Evolutionary conservation across 2,329 filamentous ascomycete species (phyloP), one percentile per base, ranked within the genome.

Genomic region (Neofusicoccum umdonicola): DNA sequence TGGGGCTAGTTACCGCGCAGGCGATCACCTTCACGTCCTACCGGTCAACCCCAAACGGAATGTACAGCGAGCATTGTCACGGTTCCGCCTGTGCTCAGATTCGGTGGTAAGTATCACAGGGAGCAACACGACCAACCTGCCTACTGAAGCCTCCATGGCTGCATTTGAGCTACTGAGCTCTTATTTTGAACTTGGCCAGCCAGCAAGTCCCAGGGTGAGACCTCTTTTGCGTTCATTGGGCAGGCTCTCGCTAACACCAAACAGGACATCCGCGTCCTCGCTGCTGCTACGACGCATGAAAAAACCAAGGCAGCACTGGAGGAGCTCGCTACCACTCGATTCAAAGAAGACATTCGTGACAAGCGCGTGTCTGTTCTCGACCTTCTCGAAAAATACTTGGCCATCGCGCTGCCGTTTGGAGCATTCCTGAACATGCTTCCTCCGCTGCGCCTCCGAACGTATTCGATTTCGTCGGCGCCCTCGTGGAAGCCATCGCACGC

Each of bases 401-500:
- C 73, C 0, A 80, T 90, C 37, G 77, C 84, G 2, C 76, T 94
- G 0, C 83, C 90, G 0, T 83, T 95, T 22, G 83, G 83, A 3
- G 78, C 85, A n/a, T 94, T 90, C 78, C 81, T 95, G 6, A 81
- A 83, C 37, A 88, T 92, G 82, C 83, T 93, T 84, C 89, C 90
- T 1, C 88, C 90, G 0, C 91, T 95, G 87, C 87, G 90, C 34
- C 83, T 91, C 44, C 85, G 90, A 15, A 88, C 91, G 74, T 93
- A 93, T 79, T 91, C 88, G 39, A 92, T 93, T 71, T 92, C 90
- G 0, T 92, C 90, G 0, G 91, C 90, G 0, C 89, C 90, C 0
- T 80, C 91, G 0, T 81, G 79, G 67, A 83, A 88, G 66, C 80
- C 85, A 0, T 79, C 77, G 11, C 81, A 81, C 65, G 84, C 85